These are phyloP conservation scores for Apiospora malaysiana DNA, from an alignment of 2,329 filamentous ascomycete genomes.

Conservation along the genomic window DNA sequence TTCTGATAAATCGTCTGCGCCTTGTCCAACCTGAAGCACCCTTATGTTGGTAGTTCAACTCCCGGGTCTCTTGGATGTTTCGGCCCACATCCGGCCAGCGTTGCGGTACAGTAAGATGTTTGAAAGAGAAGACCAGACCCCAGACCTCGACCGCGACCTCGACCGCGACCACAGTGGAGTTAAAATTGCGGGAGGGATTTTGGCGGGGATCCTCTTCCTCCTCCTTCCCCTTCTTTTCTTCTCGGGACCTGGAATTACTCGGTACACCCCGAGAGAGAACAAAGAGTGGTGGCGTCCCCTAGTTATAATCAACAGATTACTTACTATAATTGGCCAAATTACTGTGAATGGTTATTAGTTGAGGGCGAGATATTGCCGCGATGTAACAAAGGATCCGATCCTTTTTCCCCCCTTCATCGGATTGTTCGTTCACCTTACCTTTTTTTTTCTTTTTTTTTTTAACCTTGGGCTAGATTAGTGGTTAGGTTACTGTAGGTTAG, in stretches of 20 bases:
- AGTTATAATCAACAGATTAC: too few relatives aligned
- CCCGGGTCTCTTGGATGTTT: neutral
- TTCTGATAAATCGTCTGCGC: neutral
- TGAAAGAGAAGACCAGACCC: neutral
- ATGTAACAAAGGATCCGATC: neutral
- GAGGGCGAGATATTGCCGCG: neutral
- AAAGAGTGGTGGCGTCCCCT: too few relatives aligned
- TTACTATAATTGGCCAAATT: too few relatives aligned
- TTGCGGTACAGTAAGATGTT: neutral
- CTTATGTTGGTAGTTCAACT: neutral
- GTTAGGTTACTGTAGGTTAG: too few relatives aligned
- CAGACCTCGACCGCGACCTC: neutral
- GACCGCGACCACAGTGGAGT: neutral
- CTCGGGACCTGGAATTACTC: too few relatives aligned
- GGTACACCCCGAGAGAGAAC: too few relatives aligned
- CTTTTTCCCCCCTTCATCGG: neutral
- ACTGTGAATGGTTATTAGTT: neutral
- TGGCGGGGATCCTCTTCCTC: neutral
- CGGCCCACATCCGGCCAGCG: neutral
- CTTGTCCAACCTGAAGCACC: slow-evolving; percentile 8
- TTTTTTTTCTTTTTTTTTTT: neutral
- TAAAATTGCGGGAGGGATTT: neutral
- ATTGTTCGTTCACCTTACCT: neutral
- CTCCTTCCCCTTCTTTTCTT: neutral
- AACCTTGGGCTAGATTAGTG: neutral